Base-by-base conservation (phyloP, 768 basidiomycete genomes). In the Suillus alpinus region DNA sequence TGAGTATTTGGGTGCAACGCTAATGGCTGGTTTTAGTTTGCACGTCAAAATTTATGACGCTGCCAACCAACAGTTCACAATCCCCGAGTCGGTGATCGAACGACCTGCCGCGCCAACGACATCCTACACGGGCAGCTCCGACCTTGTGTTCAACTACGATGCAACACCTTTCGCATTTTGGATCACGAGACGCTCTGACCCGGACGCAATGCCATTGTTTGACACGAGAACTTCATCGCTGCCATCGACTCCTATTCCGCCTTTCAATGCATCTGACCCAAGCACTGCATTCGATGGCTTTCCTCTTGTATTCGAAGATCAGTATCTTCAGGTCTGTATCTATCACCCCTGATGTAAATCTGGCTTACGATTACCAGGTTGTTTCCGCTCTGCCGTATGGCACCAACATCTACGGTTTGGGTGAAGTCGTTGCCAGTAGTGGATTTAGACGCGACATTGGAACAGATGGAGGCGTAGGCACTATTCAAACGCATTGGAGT, bases 361-460 rank as follows among this genome's bases (percentile, higher is more conserved):
- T 8, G 6, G 34, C 32, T 52, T 52, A 52, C 8, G 13, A 20
- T 52, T 13, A 20, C 32, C 32, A 86, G 85, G 64, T 93, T 20
- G 75, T 88, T 0, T 89, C 88, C 6, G 81, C 86, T 0, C 75
- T 93, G 2, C 88, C 91, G 0, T 68, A 80, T 5, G 77, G 80
- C 41, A 81, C 90, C 3, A 92, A 92, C 64, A 81, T 93, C 52
- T 92, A 92, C 64, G 91, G 92, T 4, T 72, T 93, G 40, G 89
- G 91, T 1, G 90, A 94, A 69, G 83, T 85, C 1, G 74, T 90
- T 12, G 80, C 87, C 1, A 84, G 83, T 67, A 87, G 86, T 61
- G 88, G 88, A 6, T 86, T 89, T 70, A 76, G 88, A 46, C 78
- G 88, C 34, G 81, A 86, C 61, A 77, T 88, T 34, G 82, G 81